Percentiles rank a stretch among this genome's conserved stretches.
Evolutionary conservation across 441 rosid genomes (phyloP).

Genomic region (Cnidoscolus chayamansa): DNA sequence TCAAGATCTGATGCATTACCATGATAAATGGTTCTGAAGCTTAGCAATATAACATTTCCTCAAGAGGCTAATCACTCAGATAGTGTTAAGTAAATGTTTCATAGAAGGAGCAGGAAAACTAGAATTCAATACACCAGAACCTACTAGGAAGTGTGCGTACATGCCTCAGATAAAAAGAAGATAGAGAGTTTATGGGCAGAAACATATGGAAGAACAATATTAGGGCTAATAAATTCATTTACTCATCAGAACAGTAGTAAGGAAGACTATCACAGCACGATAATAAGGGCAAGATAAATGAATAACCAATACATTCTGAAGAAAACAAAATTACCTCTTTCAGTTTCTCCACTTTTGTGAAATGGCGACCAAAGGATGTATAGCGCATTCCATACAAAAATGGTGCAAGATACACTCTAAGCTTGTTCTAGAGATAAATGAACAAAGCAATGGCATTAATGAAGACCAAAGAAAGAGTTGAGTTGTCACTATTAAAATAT

Average conservation of each 20-base stretch:
- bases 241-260: not conserved
- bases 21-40: not conserved
- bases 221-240: not conserved
- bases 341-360: conserved; percentile 81
- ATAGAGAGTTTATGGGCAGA: too few relatives aligned
- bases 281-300: not conserved
- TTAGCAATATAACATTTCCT: not conserved
- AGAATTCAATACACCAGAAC: not conserved
- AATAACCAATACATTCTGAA: not conserved
- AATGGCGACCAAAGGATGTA: conserved; percentile 95
- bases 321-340: conserved; percentile 45
- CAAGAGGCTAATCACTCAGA: not conserved
- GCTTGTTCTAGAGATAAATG: conserved; percentile 60
- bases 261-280: not conserved
- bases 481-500: not conserved
- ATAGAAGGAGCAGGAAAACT: not conserved
- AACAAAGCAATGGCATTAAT: conserved; percentile 27
- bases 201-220: not conserved
- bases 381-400: conserved; percentile 78
- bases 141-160: not conserved
- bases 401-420: conserved; percentile 80
- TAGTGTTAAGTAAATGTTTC: not conserved
- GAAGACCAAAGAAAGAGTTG: conserved; percentile 14
- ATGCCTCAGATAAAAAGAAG: not conserved
- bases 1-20: not conserved